phyloP scores from a whole-genome alignment of 768 basidiomycete species.

The Coprinellus aureogranulatus region DNA sequence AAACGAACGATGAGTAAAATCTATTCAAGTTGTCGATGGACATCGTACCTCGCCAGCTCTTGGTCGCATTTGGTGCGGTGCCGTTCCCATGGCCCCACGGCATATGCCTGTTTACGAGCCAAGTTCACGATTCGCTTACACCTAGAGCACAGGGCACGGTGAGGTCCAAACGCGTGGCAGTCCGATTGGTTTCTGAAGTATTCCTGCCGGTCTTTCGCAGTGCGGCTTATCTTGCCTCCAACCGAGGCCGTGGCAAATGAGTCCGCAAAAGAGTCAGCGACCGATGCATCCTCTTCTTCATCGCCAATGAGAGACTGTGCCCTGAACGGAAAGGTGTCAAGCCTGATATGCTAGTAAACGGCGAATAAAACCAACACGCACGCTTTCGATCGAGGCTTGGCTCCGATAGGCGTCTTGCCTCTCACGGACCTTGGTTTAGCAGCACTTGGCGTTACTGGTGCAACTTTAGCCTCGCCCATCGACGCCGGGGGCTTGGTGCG shows the following conservation, averaged over 20 bases:
- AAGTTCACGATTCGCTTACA: conserved; percentile 59
- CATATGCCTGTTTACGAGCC: conserved; percentile 53
- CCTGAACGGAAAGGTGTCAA: not conserved
- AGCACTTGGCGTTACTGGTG: not conserved
- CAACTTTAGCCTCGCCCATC: not conserved
- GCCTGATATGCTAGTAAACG: not conserved
- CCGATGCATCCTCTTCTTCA: conserved; percentile 4
- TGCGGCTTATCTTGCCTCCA: conserved; percentile 48
- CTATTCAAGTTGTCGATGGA: not conserved
- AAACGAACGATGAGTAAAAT: not conserved
- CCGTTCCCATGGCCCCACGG: conserved; percentile 59
- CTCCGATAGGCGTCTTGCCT: not conserved
- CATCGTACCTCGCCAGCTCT: conserved; percentile 23
- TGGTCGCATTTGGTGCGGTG: conserved; percentile 57
- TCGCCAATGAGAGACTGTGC: too few species aligned
- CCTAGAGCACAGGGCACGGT: conserved; percentile 55
- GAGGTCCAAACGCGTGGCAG: conserved; percentile 54
- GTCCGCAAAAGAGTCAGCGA: conserved; percentile 6
- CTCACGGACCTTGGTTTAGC: not conserved
- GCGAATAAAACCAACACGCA: not conserved
- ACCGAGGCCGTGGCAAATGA: conserved; percentile 15
- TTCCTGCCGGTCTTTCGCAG: conserved; percentile 59
- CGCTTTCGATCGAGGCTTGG: conserved; percentile 4
- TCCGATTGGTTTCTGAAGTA: conserved; percentile 63
- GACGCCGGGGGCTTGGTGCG: not conserved